These are phyloP conservation scores for Trametes polyzona DNA, from an alignment of 1,284 basidiomycete genomes.

Conservation along the genomic window DNA sequence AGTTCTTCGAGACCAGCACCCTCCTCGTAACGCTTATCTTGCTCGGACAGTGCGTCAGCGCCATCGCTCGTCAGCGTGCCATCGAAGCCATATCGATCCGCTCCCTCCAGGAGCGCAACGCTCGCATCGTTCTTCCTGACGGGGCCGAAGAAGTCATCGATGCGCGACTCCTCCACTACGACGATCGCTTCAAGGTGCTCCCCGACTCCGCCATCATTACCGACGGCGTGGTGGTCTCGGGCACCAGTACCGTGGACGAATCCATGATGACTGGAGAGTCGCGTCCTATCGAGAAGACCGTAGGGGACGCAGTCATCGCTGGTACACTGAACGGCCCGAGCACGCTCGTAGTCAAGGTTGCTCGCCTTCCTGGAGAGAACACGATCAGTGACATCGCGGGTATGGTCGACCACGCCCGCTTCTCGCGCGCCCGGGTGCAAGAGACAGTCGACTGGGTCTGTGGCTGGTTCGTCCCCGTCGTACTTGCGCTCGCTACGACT, in stretches of 20 bases:
- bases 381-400: constrained; percentile 45
- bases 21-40: constrained; percentile 50
- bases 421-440: constrained; percentile 43
- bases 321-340: constrained; percentile 45
- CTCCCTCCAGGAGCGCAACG: constrained; percentile 40
- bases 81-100: constrained; percentile 40
- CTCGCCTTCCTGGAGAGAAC: constrained; percentile 46
- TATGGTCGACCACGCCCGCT: constrained; percentile 44
- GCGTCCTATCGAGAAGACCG: constrained; percentile 41
- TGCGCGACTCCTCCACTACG: constrained; percentile 43
- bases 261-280: constrained; percentile 51
- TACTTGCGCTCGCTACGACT: constrained; percentile 36
- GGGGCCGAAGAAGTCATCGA: constrained; percentile 32
- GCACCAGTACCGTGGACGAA: constrained; percentile 47
- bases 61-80: constrained; percentile 43
- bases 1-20: constrained; percentile 52
- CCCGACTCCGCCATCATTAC: constrained; percentile 45
- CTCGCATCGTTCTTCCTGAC: constrained; percentile 37
- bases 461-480: constrained; percentile 39
- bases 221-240: constrained; percentile 45
- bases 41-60: constrained; percentile 46
- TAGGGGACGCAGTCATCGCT: constrained; percentile 42
- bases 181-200: constrained; percentile 42
- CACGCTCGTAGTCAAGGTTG: constrained; percentile 42
- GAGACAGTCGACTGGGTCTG: constrained; percentile 44